Conservation (phyloP, 1,139 yeast genomes). For the Candida sojae region DNA sequence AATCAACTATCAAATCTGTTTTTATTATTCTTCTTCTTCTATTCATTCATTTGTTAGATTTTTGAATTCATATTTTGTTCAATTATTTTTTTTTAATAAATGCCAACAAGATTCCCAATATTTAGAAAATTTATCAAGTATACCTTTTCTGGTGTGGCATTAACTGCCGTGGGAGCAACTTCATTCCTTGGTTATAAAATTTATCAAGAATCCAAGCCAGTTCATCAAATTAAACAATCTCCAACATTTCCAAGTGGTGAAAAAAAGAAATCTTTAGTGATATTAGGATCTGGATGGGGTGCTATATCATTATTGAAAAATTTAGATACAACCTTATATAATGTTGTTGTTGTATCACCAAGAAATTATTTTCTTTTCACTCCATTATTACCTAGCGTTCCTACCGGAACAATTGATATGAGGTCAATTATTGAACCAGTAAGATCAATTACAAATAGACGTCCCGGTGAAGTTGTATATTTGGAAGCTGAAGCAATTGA, state of each 20-base stretch:
- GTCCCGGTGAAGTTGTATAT: slow-evolving; percentile 76
- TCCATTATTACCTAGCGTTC: slow-evolving; percentile 87
- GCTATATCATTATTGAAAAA: slow-evolving; percentile 76
- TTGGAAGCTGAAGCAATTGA: slow-evolving; percentile 89
- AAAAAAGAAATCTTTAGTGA: slow-evolving; percentile 81
- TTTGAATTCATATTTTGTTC: not conserved
- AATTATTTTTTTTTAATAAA: not conserved
- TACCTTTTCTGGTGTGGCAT: slow-evolving; percentile 3
- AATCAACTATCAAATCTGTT: no score
- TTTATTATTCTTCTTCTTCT: not conserved
- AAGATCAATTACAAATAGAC: slow-evolving; percentile 63
- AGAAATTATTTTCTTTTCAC: slow-evolving; percentile 93
- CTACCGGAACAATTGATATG: slow-evolving; percentile 88
- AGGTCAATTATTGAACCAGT: slow-evolving; percentile 89
- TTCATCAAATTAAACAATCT: slow-evolving; percentile 53
- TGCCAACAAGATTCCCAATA: slow-evolving; percentile 1
- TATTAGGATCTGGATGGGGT: slow-evolving; percentile 96
- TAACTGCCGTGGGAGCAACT: slow-evolving; percentile 3
- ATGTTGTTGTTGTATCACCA: slow-evolving; percentile 86
- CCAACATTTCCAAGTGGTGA: slow-evolving; percentile 64
- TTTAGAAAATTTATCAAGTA: slow-evolving; percentile 1
- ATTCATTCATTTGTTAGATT: not conserved
- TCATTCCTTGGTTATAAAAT: slow-evolving; percentile 50
- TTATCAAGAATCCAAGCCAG: slow-evolving; percentile 63
- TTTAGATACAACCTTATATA: slow-evolving; percentile 80